Percentiles rank a stretch among this genome's conserved stretches.
phyloP scores from a whole-genome alignment of 1,139 yeast genomes.

The Pneumocystis wakefieldiae region DNA sequence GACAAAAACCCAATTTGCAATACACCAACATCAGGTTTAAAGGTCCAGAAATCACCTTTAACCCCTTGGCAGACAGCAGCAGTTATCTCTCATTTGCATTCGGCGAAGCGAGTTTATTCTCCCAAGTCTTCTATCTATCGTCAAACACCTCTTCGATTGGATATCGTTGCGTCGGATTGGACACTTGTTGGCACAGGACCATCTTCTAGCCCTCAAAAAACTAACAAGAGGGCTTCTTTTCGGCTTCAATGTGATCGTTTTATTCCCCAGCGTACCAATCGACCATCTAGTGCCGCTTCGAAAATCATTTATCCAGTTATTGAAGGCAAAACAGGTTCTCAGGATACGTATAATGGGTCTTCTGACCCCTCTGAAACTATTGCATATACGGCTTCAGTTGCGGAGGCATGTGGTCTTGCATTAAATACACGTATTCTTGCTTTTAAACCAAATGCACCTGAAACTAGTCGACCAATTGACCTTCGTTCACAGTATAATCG shows the following conservation, averaged over 20 bases:
- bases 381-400: constrained; percentile 64
- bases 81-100: constrained; percentile 9
- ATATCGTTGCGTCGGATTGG: constrained; percentile 27
- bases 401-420: constrained; percentile 85
- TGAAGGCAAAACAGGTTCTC: constrained; percentile 3
- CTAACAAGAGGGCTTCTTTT: constrained; percentile 17
- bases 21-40: constrained; percentile 11
- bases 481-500: constrained; percentile 31
- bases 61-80: constrained; percentile 13
- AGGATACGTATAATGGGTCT: constrained; percentile 2
- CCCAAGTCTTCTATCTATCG: constrained; percentile 12
- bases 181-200: constrained; percentile 20
- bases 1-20: constrained; percentile 12
- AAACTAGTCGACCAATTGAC: constrained; percentile 42
- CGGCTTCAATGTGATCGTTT: constrained; percentile 29
- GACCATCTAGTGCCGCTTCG: constrained; percentile 17
- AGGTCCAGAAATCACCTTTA: constrained; percentile 4
- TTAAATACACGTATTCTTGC: constrained; percentile 73
- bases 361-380: neutral
- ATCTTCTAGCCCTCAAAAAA: constrained; percentile 12
- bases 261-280: constrained; percentile 13
- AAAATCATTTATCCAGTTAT: constrained; percentile 15
- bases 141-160: constrained; percentile 33
- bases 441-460: constrained; percentile 80
- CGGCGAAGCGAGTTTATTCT: constrained; percentile 13